These are phyloP conservation scores for Exsudoporus floridanus DNA, from an alignment of 1,284 basidiomycete species.

Conservation along the genomic window DNA sequence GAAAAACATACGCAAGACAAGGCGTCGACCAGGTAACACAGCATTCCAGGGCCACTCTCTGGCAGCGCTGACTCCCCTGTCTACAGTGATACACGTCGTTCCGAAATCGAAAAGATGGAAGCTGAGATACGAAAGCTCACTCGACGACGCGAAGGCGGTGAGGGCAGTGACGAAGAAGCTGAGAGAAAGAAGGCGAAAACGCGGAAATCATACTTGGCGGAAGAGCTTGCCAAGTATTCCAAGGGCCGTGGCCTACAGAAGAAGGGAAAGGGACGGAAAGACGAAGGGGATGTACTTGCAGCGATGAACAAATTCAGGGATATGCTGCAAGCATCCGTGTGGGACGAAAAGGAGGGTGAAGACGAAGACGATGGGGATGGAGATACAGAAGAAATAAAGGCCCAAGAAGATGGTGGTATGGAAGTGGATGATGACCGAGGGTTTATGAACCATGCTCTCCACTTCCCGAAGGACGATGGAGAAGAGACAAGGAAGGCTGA, in stretches of 20 bases:
- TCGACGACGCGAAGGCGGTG: constrained; percentile 49
- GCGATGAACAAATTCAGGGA: constrained; percentile 72
- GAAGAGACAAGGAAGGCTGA: constrained; percentile 81
- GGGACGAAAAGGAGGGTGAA: constrained; percentile 38
- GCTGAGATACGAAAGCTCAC: constrained; percentile 79
- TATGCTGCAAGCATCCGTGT: constrained; percentile 50
- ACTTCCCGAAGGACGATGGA: constrained; percentile 75
- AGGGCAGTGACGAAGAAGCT: constrained; percentile 60
- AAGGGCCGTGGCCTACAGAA: constrained; percentile 60
- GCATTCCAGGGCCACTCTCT: background rate
- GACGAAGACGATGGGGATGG: constrained; percentile 28
- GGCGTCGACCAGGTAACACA: constrained; percentile 49
- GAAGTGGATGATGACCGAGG: constrained; percentile 82
- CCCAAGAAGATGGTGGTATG: constrained; percentile 56
- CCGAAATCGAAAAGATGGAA: constrained; percentile 86
- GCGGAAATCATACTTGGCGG: constrained; percentile 72
- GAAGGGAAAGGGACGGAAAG: constrained; percentile 53
- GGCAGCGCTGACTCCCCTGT: constrained; percentile 4
- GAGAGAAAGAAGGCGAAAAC: constrained; percentile 58
- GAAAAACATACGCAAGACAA: constrained; percentile 72
- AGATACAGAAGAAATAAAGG: constrained; percentile 15
- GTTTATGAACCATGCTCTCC: constrained; percentile 75
- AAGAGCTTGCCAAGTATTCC: constrained; percentile 78
- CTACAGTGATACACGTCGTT: constrained; percentile 62
- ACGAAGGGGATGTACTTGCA: constrained; percentile 77